Conservation (phyloP, 2,329 filamentous ascomycete species). For the Pseudocercospora musae region DNA sequence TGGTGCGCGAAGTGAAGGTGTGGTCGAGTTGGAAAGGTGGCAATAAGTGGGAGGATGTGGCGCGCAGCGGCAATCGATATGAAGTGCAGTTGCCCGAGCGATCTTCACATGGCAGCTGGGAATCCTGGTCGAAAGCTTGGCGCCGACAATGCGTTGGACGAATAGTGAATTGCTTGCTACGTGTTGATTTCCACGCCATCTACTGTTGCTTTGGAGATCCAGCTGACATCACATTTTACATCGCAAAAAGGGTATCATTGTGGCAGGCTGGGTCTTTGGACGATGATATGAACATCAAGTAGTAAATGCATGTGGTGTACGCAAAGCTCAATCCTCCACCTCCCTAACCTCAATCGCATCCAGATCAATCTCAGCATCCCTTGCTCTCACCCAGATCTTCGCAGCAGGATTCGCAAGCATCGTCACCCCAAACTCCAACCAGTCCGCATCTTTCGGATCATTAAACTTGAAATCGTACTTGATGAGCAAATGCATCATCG, state of each 20-base stretch:
- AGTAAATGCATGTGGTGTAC: neutral
- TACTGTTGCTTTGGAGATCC: neutral
- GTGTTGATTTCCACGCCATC: neutral
- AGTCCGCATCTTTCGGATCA: conserved; percentile 8
- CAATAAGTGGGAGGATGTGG: neutral
- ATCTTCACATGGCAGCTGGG: neutral
- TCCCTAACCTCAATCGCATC: neutral
- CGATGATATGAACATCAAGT: no score
- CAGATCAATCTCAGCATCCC: conserved; percentile 19
- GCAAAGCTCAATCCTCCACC: no score
- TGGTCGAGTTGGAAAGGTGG: no score
- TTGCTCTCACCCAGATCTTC: conserved; percentile 13
- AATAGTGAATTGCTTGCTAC: neutral
- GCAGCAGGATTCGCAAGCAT: conserved; percentile 14
- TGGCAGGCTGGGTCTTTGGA: no score
- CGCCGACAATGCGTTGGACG: neutral
- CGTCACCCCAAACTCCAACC: conserved; percentile 6
- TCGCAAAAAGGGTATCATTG: neutral
- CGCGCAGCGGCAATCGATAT: neutral
- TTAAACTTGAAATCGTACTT: conserved; percentile 36
- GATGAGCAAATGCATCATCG: conserved; percentile 33
- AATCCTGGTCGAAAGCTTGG: neutral
- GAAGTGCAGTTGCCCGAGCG: neutral
- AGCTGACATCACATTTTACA: neutral
- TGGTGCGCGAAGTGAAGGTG: neutral